A percentile compares a stretch with the other conserved stretches of the same genome.
Conservation (phyloP, 2,329 filamentous ascomycete species). For the Aspergillus hortae region DNA sequence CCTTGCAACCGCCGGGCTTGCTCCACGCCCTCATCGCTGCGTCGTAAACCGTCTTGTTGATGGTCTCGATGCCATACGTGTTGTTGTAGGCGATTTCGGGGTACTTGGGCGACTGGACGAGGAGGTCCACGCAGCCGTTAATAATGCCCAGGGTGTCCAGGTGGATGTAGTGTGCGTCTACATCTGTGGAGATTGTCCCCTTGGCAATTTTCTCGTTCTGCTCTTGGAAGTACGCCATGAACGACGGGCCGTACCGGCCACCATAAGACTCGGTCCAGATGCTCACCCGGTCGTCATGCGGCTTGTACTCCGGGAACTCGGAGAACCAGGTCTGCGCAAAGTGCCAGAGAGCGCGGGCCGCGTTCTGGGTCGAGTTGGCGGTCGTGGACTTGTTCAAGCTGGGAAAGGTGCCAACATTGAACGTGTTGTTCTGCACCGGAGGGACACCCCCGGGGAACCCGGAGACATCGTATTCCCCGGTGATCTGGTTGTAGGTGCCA, state of each 20-base stretch:
- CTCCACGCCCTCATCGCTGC: constrained; percentile 44
- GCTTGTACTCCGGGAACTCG: constrained; percentile 61
- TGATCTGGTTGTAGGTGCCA: constrained; percentile 34
- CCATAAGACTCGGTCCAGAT: constrained; percentile 47
- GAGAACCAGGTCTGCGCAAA: constrained; percentile 61
- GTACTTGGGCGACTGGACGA: constrained; percentile 47
- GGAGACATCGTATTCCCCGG: constrained; percentile 21
- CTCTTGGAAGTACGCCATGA: constrained; percentile 38
- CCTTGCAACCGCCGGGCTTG: constrained; percentile 50
- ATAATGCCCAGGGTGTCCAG: constrained; percentile 55
- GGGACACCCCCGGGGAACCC: constrained; percentile 23
- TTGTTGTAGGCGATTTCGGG: constrained; percentile 56
- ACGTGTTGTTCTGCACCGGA: constrained; percentile 50
- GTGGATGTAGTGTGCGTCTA: constrained; percentile 35
- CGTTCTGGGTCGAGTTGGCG: constrained; percentile 51
- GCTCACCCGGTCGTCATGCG: constrained; percentile 50
- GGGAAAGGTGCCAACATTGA: constrained; percentile 51
- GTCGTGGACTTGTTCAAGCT: constrained; percentile 43
- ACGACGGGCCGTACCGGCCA: constrained; percentile 43
- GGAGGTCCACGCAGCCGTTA: constrained; percentile 54
- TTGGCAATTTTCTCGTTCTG: constrained; percentile 41
- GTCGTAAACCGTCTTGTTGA: constrained; percentile 48
- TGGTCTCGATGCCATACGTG: constrained; percentile 54
- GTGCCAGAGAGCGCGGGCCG: constrained; percentile 56
- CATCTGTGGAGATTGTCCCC: constrained; percentile 21